Percentiles rank a stretch among this genome's conserved stretches.
Evolutionary conservation across 2,329 filamentous ascomycete species (phyloP).

Genomic region (Hirsutella rhossiliensis): DNA sequence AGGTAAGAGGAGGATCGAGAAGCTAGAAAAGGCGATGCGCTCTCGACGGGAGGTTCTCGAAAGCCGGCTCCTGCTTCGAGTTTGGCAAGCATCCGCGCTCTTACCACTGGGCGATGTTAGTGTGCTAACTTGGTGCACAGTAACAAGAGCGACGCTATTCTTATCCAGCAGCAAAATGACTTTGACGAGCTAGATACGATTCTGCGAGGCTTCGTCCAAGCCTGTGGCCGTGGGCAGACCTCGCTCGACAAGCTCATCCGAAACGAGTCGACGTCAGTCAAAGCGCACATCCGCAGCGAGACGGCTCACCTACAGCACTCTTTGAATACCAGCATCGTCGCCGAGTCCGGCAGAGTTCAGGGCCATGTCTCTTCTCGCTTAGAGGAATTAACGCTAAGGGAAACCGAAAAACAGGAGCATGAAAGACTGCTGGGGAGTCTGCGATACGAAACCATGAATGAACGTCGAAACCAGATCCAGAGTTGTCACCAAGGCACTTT

Average conservation of each 20-base stretch:
- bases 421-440: background rate
- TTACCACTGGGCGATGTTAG: too few relatives aligned
- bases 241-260: background rate
- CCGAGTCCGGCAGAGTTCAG: background rate
- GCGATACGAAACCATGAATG: background rate
- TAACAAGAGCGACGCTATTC: too few relatives aligned
- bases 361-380: background rate
- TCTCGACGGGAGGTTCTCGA: too few relatives aligned
- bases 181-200: too few relatives aligned
- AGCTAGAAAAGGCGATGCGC: too few relatives aligned
- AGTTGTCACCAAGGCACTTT: background rate
- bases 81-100: too few relatives aligned
- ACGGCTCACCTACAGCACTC: background rate
- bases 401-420: background rate
- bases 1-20: too few relatives aligned
- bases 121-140: too few relatives aligned
- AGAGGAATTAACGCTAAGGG: background rate
- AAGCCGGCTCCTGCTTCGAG: too few relatives aligned
- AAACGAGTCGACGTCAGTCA: background rate
- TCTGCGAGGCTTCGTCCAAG: background rate
- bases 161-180: too few relatives aligned
- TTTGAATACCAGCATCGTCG: background rate
- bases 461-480: background rate
- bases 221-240: background rate
- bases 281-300: background rate